Conservation (phyloP, 1,284 basidiomycete genomes). For the Rhodotorula sp. region DNA sequence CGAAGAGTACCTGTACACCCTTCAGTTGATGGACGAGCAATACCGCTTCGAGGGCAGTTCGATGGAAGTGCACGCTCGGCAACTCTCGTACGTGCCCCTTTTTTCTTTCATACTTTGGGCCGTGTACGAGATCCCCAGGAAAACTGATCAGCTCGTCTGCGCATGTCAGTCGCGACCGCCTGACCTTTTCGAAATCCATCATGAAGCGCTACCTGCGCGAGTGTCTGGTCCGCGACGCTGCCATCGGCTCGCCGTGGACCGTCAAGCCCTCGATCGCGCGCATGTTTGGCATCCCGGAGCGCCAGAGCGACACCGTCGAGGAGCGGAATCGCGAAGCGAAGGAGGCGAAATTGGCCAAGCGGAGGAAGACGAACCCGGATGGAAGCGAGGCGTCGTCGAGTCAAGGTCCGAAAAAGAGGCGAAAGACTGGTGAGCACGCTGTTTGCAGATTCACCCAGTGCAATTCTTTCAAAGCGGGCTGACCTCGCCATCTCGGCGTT, state of each 20-base stretch:
- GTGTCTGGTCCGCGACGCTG: conserved; percentile 83
- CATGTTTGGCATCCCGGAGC: conserved; percentile 74
- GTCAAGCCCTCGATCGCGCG: conserved; percentile 81
- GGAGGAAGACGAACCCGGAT: conserved; percentile 41
- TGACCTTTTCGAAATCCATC: conserved; percentile 93
- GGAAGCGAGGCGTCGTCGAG: background rate
- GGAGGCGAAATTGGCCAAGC: conserved; percentile 64
- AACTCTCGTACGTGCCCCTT: conserved; percentile 65
- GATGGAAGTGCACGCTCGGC: conserved; percentile 74
- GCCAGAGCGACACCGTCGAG: conserved; percentile 80
- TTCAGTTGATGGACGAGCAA: conserved; percentile 64
- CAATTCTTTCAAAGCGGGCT: background rate
- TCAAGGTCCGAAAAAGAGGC: conserved; percentile 68
- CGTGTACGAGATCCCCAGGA: background rate
- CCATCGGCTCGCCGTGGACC: conserved; percentile 89
- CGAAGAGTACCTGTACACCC: conserved; percentile 74
- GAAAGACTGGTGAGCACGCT: conserved; percentile 60
- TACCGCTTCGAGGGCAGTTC: conserved; percentile 59
- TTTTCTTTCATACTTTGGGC: too few relatives aligned
- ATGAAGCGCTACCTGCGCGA: conserved; percentile 93
- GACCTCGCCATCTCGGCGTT: background rate
- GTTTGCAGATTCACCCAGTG: too few relatives aligned
- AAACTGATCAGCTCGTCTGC: background rate
- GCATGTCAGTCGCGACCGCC: conserved; percentile 67
- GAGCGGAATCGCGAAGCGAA: conserved; percentile 73